A percentile compares a stretch with the other conserved stretches of the same genome.
Conservation (phyloP, 208 protist genomes). For the Crithidia bombi region DNA sequence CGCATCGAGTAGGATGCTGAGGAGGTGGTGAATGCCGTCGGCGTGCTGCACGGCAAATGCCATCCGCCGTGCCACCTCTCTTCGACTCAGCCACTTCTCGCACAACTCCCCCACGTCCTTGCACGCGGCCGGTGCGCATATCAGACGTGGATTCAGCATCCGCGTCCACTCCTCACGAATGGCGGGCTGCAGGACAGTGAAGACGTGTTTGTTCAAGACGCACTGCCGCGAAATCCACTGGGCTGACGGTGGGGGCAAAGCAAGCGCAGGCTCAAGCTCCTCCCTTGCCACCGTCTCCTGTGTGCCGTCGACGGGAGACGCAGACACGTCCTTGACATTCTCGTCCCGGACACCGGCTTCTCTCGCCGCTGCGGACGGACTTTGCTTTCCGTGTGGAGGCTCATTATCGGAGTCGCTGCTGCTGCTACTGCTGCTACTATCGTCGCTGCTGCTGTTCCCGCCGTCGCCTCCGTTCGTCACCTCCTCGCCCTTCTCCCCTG, state of each 20-base stretch:
- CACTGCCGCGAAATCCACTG: conserved; percentile 65
- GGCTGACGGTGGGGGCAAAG: conserved; percentile 37
- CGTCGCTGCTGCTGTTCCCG: conserved; percentile 10
- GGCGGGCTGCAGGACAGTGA: conserved; percentile 32
- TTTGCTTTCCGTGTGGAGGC: neutral
- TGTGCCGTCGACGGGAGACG: neutral
- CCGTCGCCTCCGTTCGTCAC: neutral
- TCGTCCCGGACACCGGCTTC: neutral
- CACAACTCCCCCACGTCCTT: conserved; percentile 9
- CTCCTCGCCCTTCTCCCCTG: neutral
- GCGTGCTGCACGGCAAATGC: conserved; percentile 73
- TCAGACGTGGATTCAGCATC: conserved; percentile 23
- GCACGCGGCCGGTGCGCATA: neutral
- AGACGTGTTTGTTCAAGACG: conserved; percentile 44
- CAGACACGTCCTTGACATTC: neutral
- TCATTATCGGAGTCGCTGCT: neutral
- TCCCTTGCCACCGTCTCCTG: neutral
- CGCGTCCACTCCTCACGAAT: conserved; percentile 20
- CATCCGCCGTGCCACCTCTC: conserved; percentile 64
- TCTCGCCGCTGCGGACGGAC: neutral
- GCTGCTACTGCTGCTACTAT: conserved; percentile 21
- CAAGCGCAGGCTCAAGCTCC: neutral
- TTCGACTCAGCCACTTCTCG: conserved; percentile 20
- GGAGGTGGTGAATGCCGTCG: conserved; percentile 51
- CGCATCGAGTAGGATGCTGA: conserved; percentile 78